Base-by-base conservation (phyloP, 2,329 filamentous ascomycete species). In the Neofusicoccum ribis region DNA sequence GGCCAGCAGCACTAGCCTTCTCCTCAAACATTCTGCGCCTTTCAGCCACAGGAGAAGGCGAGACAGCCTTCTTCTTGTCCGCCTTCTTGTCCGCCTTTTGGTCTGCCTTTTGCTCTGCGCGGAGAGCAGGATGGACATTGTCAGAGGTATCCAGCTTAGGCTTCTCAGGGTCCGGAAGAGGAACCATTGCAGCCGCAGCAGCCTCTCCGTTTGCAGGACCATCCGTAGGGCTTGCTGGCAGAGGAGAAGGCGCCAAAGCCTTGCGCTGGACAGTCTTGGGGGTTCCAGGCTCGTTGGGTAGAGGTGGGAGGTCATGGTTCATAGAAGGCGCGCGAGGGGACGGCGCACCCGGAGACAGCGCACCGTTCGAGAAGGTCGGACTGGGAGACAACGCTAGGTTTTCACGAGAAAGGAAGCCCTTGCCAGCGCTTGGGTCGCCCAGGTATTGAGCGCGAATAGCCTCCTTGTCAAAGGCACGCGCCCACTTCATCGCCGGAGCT, bases 401-500 rank as follows among this genome's bases (percentile, higher is more conserved):
- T 15, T 83, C 80, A 46, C 80, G 78, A 1, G 80, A 82, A 11
- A 61, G 31, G 46, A 49, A 49, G 12, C 91, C 91, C 66, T 87
- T 90, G 23, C 93, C 93, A 47, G 90, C 88, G 69, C 84, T 87
- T 54, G 80, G 82, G 73, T 96, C 89, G 51, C 88, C 86, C 60
- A 98, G 83, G 77, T 98, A 98, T n/a, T 91, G 88, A 68, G 92
- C 88, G 63, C 93, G 89, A 68, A 96, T 89, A 7, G 89, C 84
- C 72, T 95, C 89, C 79, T 95, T 96, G 79, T 98, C 95, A 75
- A 97, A 98, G 72, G 93, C 93, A 85, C 88, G 96, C 37, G 94
- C 92, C 95, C 95, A 99, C 77, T 97, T 96, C 89, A 99, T 90
- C 1, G 95, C 95, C 27, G 93, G 91, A 8, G 91, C 95, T 17